These are phyloP conservation scores for Prunus kanzakura DNA, from an alignment of 306 rosid genomes.

Conservation along the genomic window DNA sequence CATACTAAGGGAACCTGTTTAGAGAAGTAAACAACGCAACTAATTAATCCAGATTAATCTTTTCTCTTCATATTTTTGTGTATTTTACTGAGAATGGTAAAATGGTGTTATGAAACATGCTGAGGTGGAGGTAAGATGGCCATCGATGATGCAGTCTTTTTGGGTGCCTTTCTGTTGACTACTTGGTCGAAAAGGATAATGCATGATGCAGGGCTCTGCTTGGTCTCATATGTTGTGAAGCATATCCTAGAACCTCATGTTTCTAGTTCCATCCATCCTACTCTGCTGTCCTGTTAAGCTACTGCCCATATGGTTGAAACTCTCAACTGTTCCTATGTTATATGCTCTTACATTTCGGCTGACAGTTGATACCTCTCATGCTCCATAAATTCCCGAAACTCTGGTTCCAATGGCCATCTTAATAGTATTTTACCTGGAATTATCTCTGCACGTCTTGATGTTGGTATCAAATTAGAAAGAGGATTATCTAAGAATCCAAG, in stretches of 20 bases:
- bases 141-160: not conserved
- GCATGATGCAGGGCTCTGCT: not conserved
- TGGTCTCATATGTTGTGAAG: too few species aligned
- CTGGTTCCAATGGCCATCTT: not conserved
- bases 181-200: not conserved
- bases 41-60: not conserved
- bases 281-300: too few species aligned
- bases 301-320: too few species aligned
- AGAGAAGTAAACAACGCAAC: not conserved
- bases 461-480: not conserved
- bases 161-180: not conserved
- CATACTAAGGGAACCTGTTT: conserved; percentile 1
- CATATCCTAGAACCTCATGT: too few species aligned
- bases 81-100: not conserved
- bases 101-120: not conserved
- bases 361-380: too few species aligned
- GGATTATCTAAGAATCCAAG: too few species aligned
- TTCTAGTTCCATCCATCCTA: too few species aligned
- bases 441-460: not conserved
- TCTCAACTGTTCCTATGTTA: too few species aligned
- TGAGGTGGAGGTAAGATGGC: too few species aligned
- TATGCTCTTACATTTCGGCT: too few species aligned
- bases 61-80: not conserved
- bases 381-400: not conserved
- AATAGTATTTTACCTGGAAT: not conserved